Evolutionary conservation across 2,329 filamentous ascomycete genomes (phyloP).

Genomic region (Aureobasidium sp.): DNA sequence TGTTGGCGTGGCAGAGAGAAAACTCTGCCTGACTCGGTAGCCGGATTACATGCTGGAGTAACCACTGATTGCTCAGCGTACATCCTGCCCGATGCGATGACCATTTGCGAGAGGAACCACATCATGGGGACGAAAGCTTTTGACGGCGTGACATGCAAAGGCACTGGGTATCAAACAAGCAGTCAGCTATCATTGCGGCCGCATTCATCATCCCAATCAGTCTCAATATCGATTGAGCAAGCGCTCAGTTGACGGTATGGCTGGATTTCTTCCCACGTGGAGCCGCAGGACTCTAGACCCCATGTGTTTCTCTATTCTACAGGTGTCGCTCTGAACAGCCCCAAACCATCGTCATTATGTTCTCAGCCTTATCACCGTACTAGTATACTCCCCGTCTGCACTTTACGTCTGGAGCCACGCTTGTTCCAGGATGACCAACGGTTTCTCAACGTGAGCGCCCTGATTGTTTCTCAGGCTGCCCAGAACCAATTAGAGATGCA

Average conservation of each 20-base stretch:
- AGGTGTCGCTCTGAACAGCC: neutral
- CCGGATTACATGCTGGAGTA: neutral
- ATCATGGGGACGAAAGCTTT: neutral
- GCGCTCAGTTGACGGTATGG: neutral
- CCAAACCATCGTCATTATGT: neutral
- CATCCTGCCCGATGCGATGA: neutral
- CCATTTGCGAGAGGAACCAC: neutral
- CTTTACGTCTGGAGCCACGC: neutral
- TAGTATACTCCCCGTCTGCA: neutral
- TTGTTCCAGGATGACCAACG: neutral
- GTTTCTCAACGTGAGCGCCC: neutral
- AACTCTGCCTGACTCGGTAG: neutral
- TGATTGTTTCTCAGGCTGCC: neutral
- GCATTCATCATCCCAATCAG: no score
- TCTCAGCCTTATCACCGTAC: neutral
- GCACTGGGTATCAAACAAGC: no score
- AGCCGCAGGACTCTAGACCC: neutral
- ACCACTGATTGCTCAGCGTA: neutral
- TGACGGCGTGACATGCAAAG: neutral
- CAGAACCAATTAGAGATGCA: neutral
- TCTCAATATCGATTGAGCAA: neutral
- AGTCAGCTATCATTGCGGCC: neutral
- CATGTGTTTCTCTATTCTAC: neutral
- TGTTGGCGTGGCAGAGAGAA: neutral
- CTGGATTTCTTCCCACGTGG: no score